These are phyloP conservation scores for Termitomyces sp. DNA, from an alignment of 768 basidiomycete genomes.

Conservation along the genomic window DNA sequence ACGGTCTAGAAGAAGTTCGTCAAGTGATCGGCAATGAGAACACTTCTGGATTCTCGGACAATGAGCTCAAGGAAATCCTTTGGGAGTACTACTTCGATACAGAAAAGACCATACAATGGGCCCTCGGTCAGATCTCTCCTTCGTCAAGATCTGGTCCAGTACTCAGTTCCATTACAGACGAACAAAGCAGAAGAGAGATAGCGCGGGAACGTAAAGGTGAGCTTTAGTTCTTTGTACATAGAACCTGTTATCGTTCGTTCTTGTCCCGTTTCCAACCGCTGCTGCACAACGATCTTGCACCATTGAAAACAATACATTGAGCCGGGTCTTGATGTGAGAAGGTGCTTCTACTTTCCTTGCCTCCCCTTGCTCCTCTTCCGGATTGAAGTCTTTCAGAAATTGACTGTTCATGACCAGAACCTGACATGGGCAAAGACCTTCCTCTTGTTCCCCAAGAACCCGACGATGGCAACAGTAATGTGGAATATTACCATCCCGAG, in stretches of 20 bases:
- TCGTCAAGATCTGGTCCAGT: slow-evolving; percentile 2
- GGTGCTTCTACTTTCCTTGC: slow-evolving; percentile 50
- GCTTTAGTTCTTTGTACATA: slow-evolving; percentile 32
- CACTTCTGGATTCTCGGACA: slow-evolving; percentile 66
- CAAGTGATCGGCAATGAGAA: slow-evolving; percentile 63
- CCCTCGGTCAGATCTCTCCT: slow-evolving; percentile 55
- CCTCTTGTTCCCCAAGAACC: slow-evolving; percentile 17
- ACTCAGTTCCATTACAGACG: slow-evolving; percentile 43
- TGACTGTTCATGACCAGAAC: slow-evolving; percentile 11
- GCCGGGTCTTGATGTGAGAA: slow-evolving; percentile 42
- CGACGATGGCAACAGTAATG: slow-evolving; percentile 13
- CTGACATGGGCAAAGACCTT: slow-evolving; percentile 13
- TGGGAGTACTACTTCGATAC: slow-evolving; percentile 91
- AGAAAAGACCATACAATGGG: slow-evolving; percentile 70
- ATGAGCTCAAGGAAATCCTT: slow-evolving; percentile 70
- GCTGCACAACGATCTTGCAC: slow-evolving; percentile 12
- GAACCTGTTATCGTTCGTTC: slow-evolving; percentile 20
- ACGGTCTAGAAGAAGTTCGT: slow-evolving; percentile 67
- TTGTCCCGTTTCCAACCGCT: slow-evolving; percentile 22
- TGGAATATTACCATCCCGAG: slow-evolving; percentile 19
- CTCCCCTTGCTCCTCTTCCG: slow-evolving; percentile 12
- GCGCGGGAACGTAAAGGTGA: slow-evolving; percentile 85
- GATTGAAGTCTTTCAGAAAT: slow-evolving; percentile 1
- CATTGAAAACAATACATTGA: slow-evolving; percentile 10
- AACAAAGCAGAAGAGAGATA: slow-evolving; percentile 57